Conservation (phyloP, 768 basidiomycete genomes). For the Pholiota microspora region DNA sequence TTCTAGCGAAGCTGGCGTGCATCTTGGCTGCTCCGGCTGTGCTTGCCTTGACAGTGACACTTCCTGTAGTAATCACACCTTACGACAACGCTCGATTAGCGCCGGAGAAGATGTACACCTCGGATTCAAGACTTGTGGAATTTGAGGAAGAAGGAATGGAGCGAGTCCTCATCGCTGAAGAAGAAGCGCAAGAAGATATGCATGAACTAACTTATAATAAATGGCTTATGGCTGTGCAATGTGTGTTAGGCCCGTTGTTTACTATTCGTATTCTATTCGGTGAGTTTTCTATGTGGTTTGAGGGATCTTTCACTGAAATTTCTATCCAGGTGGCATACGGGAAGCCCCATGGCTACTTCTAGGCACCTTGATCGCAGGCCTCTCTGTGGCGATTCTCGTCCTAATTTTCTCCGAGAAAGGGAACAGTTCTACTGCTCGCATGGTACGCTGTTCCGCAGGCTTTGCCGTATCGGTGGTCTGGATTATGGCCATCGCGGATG, state of each 20-base stretch:
- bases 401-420: slow-evolving; percentile 60
- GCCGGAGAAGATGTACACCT: slow-evolving; percentile 38
- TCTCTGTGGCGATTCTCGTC: slow-evolving; percentile 52
- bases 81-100: slow-evolving; percentile 33
- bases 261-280: slow-evolving; percentile 75
- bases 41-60: slow-evolving; percentile 78
- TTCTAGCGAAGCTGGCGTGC: slow-evolving; percentile 68
- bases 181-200: slow-evolving; percentile 67
- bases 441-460: slow-evolving; percentile 85
- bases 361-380: slow-evolving; percentile 53
- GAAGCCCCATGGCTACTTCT: slow-evolving; percentile 52
- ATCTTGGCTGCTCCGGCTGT: slow-evolving; percentile 87
- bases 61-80: slow-evolving; percentile 82
- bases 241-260: slow-evolving; percentile 78
- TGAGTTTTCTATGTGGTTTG: slow-evolving; percentile 34
- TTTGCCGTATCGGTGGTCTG: slow-evolving; percentile 91
- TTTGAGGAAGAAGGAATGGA: slow-evolving; percentile 79
- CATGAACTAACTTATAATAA: slow-evolving; percentile 70
- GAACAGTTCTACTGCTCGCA: slow-evolving; percentile 50
- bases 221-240: slow-evolving; percentile 85
- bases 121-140: slow-evolving; percentile 51
- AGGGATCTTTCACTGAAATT: slow-evolving; percentile 3
- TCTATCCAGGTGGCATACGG: slow-evolving; percentile 38
- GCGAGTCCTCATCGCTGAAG: slow-evolving; percentile 68
- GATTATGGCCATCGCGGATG: slow-evolving; percentile 98